These are phyloP conservation scores for Solanum microdontum DNA, from an alignment of 257 asterid species.

Conservation along the genomic window DNA sequence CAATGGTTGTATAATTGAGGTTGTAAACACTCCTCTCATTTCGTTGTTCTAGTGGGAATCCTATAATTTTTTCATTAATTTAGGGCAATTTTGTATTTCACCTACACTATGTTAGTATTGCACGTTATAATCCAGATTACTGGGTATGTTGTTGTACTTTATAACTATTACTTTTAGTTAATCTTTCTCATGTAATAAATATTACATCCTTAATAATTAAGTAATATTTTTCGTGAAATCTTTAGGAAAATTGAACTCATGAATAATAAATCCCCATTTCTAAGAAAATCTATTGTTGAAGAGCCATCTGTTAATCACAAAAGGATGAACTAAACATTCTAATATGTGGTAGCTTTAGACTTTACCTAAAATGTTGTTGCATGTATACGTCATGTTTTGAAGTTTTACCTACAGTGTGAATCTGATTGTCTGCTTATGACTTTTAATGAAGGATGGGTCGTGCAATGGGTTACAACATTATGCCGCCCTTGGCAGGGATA, in stretches of 20 bases:
- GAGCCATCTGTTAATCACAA: not conserved
- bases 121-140: not conserved
- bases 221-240: not conserved
- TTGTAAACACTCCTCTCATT: not conserved
- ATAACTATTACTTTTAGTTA: not conserved
- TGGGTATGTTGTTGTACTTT: not conserved
- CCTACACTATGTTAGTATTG: not conserved
- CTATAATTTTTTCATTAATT: not conserved
- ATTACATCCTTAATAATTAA: not conserved
- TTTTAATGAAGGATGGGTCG: slow-evolving; percentile 78
- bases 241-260: not conserved
- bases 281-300: not conserved
- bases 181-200: not conserved
- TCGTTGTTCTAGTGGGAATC: not conserved
- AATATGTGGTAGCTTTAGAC: not conserved
- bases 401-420: slow-evolving; percentile 5
- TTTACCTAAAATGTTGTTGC: not conserved
- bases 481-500: slow-evolving; percentile 98
- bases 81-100: not conserved
- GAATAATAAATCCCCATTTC: not conserved
- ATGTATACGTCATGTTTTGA: not conserved
- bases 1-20: not conserved
- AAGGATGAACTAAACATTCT: not conserved
- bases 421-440: slow-evolving; percentile 9
- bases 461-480: slow-evolving; percentile 99